phyloP scores from a whole-genome alignment of 768 basidiomycete genomes.

The Trametes coccinea region DNA sequence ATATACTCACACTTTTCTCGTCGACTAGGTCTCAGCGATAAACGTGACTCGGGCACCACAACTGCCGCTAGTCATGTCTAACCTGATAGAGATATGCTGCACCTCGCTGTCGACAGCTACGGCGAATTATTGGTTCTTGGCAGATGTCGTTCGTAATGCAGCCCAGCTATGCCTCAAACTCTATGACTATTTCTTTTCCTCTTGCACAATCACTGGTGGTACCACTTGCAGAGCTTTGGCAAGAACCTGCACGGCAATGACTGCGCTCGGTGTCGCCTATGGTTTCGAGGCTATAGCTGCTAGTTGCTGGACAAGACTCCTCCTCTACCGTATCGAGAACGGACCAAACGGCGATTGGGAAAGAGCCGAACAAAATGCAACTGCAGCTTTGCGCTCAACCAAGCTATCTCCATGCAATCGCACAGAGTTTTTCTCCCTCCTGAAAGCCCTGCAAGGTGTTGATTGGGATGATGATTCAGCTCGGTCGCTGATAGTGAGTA shows the following conservation, averaged over 20 bases:
- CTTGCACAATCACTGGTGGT: slow-evolving; percentile 35
- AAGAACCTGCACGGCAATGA: slow-evolving; percentile 37
- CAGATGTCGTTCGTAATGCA: slow-evolving; percentile 46
- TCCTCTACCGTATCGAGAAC: slow-evolving; percentile 45
- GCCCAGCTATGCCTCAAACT: slow-evolving; percentile 44
- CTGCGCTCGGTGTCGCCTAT: neutral
- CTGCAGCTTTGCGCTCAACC: slow-evolving; percentile 21
- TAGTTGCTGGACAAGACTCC: slow-evolving; percentile 15
- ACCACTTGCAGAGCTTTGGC: slow-evolving; percentile 43
- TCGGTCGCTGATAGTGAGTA: slow-evolving; percentile 19
- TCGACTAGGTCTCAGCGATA: neutral
- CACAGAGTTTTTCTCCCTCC: slow-evolving; percentile 27
- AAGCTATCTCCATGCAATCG: neutral
- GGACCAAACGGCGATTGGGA: slow-evolving; percentile 43
- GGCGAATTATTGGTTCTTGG: slow-evolving; percentile 49
- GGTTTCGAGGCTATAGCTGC: slow-evolving; percentile 4
- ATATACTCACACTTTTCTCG: too few species aligned
- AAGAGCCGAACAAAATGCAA: slow-evolving; percentile 21
- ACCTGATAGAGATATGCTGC: slow-evolving; percentile 46
- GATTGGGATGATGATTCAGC: slow-evolving; percentile 36
- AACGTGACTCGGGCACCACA: slow-evolving; percentile 31
- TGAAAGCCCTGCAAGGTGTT: slow-evolving; percentile 42
- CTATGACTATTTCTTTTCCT: slow-evolving; percentile 44
- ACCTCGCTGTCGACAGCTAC: slow-evolving; percentile 44
- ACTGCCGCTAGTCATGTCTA: slow-evolving; percentile 47